Evolutionary conservation across 2,329 filamentous ascomycete species (phyloP).

Genomic region (Phaeosphaeriaceae sp.): DNA sequence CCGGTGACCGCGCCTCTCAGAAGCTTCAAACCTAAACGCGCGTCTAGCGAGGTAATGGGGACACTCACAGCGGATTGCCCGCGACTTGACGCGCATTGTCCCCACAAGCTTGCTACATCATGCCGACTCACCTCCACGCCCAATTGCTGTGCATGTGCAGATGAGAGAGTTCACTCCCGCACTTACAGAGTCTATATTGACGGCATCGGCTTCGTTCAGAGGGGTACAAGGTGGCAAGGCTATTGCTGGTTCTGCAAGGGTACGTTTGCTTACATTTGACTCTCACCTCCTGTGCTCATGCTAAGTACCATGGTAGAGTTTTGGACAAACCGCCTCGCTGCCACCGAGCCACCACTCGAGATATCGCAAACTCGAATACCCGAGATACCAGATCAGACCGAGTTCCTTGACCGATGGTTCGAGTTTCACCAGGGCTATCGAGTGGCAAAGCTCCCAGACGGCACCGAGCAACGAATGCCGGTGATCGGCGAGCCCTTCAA

Average conservation of each 20-base stretch:
- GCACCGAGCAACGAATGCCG: slow-evolving; percentile 53
- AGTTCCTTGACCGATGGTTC: slow-evolving; percentile 56
- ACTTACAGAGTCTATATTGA: slow-evolving; percentile 58
- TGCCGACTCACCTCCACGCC: slow-evolving; percentile 50
- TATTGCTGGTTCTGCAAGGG: slow-evolving; percentile 61
- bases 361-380: slow-evolving; percentile 56
- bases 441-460: slow-evolving; percentile 49
- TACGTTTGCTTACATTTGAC: slow-evolving; percentile 12
- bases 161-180: slow-evolving; percentile 50
- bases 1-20: neutral
- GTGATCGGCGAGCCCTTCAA: slow-evolving; percentile 56
- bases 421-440: slow-evolving; percentile 58
- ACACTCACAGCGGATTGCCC: slow-evolving; percentile 50
- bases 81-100: slow-evolving; percentile 46
- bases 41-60: slow-evolving; percentile 34
- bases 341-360: slow-evolving; percentile 51
- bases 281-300: neutral
- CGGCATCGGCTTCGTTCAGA: slow-evolving; percentile 57
- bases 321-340: slow-evolving; percentile 55
- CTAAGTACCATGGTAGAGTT: slow-evolving; percentile 47
- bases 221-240: slow-evolving; percentile 57
- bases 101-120: slow-evolving; percentile 52
- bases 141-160: slow-evolving; percentile 51
- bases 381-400: slow-evolving; percentile 54
- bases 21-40: neutral